These are phyloP conservation scores for Plenodomus tracheiphilus DNA, from an alignment of 2,329 filamentous ascomycete genomes.

Conservation along the genomic window DNA sequence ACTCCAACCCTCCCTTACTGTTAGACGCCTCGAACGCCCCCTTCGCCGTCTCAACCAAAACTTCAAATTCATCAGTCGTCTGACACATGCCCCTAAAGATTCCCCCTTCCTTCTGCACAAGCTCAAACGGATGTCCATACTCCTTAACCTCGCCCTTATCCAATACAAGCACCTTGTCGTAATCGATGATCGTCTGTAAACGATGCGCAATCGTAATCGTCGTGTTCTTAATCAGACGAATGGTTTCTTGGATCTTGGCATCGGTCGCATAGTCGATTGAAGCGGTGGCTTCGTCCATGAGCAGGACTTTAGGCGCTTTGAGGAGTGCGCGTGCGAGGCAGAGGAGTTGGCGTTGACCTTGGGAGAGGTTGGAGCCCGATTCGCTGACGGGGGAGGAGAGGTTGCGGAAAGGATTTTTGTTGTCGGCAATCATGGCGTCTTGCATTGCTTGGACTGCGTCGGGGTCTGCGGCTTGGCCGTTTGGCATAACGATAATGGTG, in stretches of 20 bases:
- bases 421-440: conserved; percentile 59
- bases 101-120: conserved; percentile 66
- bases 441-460: conserved; percentile 15
- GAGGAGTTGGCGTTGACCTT: conserved; percentile 92
- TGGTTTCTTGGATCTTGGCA: conserved; percentile 92
- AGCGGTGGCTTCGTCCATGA: conserved; percentile 98
- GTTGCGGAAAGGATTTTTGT: conserved; percentile 94
- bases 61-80: conserved; percentile 63
- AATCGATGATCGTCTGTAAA: conserved; percentile 95
- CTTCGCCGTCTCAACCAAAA: conserved; percentile 59
- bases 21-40: not conserved
- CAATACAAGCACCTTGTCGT: conserved; percentile 93
- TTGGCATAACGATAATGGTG: conserved; percentile 36
- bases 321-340: conserved; percentile 92
- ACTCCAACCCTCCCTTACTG: too few relatives aligned
- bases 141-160: conserved; percentile 88
- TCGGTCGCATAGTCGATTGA: conserved; percentile 97
- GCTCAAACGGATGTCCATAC: conserved; percentile 84
- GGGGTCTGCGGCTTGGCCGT: conserved; percentile 34
- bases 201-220: conserved; percentile 97
- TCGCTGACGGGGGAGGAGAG: conserved; percentile 82
- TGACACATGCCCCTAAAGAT: conserved; percentile 70
- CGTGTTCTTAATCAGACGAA: conserved; percentile 87
- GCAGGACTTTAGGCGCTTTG: conserved; percentile 87
- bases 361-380: conserved; percentile 90